These are phyloP conservation scores for Kwoniella botswanensis DNA, from an alignment of 768 basidiomycete genomes.

Conservation along the genomic window DNA sequence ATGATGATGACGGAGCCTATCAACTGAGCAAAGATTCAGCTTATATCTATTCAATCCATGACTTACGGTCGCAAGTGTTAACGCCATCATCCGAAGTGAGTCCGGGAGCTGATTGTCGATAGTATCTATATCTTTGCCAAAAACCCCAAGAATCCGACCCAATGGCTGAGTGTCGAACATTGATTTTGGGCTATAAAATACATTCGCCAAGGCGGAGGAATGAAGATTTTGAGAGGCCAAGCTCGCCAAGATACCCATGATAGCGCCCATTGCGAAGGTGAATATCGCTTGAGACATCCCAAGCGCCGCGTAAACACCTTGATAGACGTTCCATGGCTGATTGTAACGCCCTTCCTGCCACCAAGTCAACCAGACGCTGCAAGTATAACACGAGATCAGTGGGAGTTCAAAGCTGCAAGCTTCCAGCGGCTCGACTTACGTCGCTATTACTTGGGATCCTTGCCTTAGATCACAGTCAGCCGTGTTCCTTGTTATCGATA, in stretches of 20 bases:
- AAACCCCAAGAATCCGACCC: constrained; percentile 51
- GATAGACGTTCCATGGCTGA: constrained; percentile 67
- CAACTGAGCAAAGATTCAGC: constrained; percentile 21
- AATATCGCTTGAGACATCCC: constrained; percentile 67
- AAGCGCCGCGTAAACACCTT: constrained; percentile 68
- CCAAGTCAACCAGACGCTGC: constrained; percentile 69
- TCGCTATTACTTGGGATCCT: constrained; percentile 64
- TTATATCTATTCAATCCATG: background rate
- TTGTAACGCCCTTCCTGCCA: constrained; percentile 69
- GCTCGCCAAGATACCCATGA: constrained; percentile 66
- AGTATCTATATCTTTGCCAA: constrained; percentile 56
- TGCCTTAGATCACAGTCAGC: constrained; percentile 23
- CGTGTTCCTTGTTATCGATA: background rate
- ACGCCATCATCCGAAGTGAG: constrained; percentile 60
- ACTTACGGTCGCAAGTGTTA: constrained; percentile 67
- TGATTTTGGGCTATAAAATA: constrained; percentile 68
- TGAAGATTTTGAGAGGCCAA: constrained; percentile 71
- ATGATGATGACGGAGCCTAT: constrained; percentile 50
- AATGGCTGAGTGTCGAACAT: constrained; percentile 40
- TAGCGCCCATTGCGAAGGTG: constrained; percentile 67
- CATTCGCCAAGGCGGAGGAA: constrained; percentile 64
- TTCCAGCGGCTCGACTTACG: constrained; percentile 53
- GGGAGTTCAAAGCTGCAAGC: no score
- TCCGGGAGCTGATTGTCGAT: constrained; percentile 54
- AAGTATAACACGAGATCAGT: background rate